Evolutionary conservation across 1,139 yeast species (phyloP), one percentile per base, ranked within the genome.

Genomic region (Geotrichum phurueaensis): DNA sequence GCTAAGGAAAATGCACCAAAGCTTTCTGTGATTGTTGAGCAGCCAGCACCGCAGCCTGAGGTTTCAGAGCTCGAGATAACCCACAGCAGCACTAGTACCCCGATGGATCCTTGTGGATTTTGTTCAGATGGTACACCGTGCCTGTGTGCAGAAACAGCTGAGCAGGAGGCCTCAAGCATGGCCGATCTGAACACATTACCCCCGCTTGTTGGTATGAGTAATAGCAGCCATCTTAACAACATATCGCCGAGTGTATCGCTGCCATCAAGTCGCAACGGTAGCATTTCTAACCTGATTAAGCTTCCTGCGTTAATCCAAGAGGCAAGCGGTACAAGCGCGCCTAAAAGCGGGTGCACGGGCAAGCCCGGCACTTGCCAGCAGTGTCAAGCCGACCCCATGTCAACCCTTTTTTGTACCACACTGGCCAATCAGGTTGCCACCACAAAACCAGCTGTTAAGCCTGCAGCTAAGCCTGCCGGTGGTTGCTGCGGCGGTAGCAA

Each of bases 111-210:
- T 64, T 92, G 98, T 75, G 97, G 97, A 0, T 92, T 92, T 73
- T 92, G 98, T 70, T 84, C 96, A 0, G 96, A 88, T 67, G 96
- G 87, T 65, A 86, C 96, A 0, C 95, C 96, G 4, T 92, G 98
- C 75, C 89, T 92, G 2, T 92, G 98, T 73, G 83, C 94, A 39
- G 96, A 73, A 87, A 69, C 63, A 12, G 66, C 65, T 9, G 61
- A 57, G n/a, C 59, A 62, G 49, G 64, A 62, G 18, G 62, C 62
- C n/a, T 57, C 59, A 18, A 51, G 39, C 49, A 50, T 62, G 57
- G 64, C 62, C 12, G 64, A 62, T 10, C 25, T 57, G 10, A 59
- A 54, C 45, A 61, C 61, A 20, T 39, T 61, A 2, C 57, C 61
- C 1, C 61, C 59, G 12, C 54, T 54, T 23, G 45, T 45, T n/a